A percentile compares a stretch with the other conserved stretches of the same genome.
Evolutionary conservation across 306 rosid species (phyloP).

Genomic region (Spatholobus suberectus): DNA sequence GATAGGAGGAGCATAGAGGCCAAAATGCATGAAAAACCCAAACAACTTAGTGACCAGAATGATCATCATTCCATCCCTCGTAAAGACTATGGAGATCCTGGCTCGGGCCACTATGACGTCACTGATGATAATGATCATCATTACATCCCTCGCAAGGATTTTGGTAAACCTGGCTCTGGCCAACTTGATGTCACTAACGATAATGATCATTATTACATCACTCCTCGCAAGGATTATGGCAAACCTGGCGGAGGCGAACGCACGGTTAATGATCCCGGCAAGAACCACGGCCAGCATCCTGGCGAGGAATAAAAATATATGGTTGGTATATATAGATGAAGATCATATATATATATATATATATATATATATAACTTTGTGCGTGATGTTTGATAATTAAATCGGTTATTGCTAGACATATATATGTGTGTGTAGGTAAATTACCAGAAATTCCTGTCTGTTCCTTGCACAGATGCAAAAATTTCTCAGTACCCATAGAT

Average conservation of each 20-base stretch:
- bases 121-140: constrained; percentile 40
- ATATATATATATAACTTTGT: not conserved
- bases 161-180: constrained; percentile 8
- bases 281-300: constrained; percentile 16
- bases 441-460: not conserved
- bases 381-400: not conserved
- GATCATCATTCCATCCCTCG: constrained; percentile 28
- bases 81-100: constrained; percentile 2
- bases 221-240: not conserved
- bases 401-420: not conserved
- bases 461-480: not conserved
- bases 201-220: not conserved
- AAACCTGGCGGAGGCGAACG: not conserved
- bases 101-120: not conserved
- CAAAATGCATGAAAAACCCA: not conserved
- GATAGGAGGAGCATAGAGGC: not conserved
- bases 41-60: not conserved
- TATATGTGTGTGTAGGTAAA: not conserved
- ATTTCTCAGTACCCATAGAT: not conserved
- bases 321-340: not conserved
- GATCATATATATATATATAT: too few relatives aligned
- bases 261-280: not conserved
- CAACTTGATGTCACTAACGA: not conserved
- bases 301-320: not conserved
- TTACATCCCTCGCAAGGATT: constrained; percentile 41